Conservation (phyloP, 805 yeast genomes). For the Yamadazyma nakazawae region DNA sequence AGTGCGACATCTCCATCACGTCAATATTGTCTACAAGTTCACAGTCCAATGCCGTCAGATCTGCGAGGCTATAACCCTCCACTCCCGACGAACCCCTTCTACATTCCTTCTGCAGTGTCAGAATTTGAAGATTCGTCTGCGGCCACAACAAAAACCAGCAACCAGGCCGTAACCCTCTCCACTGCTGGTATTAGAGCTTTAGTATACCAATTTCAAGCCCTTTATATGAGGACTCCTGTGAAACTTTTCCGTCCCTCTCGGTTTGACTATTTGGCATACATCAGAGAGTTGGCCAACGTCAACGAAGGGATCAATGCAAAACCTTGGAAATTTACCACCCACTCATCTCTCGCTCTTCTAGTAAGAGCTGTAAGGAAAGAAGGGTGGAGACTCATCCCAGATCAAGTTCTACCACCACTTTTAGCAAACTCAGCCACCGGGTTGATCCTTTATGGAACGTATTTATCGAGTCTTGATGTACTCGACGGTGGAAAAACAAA, state of each 20-base stretch:
- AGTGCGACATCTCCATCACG: background rate
- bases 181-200: constrained; percentile 86
- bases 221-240: constrained; percentile 78
- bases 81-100: background rate
- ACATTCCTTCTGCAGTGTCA: background rate
- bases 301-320: constrained; percentile 42
- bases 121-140: background rate
- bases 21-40: background rate
- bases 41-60: background rate
- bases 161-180: constrained; percentile 65
- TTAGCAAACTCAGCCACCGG: constrained; percentile 90
- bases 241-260: constrained; percentile 88
- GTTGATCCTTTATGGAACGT: constrained; percentile 77
- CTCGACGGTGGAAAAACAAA: constrained; percentile 16
- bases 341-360: constrained; percentile 75
- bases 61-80: background rate
- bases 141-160: constrained; percentile 13
- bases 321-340: constrained; percentile 60
- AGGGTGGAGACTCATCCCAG: constrained; percentile 87
- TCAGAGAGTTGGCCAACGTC: constrained; percentile 49
- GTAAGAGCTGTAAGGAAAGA: constrained; percentile 65
- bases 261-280: constrained; percentile 77
- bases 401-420: constrained; percentile 81
- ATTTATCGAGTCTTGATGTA: constrained; percentile 51
- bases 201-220: constrained; percentile 69